Conservation (phyloP, 1,139 yeast genomes). For the Yamadazyma trypodendri region DNA sequence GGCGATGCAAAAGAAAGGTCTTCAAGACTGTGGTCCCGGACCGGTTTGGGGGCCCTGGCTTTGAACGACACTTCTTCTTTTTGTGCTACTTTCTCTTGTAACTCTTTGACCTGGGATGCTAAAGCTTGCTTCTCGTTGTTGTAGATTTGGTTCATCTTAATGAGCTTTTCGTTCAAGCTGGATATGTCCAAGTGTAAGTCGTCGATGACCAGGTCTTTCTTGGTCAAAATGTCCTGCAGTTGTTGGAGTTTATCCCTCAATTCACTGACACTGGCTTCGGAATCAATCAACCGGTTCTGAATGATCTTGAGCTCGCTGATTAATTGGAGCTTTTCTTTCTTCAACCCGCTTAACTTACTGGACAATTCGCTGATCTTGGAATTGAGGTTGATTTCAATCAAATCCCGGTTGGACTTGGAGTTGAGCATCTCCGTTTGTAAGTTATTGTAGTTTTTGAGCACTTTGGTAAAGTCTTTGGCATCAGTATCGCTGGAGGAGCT, state of each 20-base stretch:
- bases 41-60: background rate
- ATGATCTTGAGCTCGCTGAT: conserved; percentile 29
- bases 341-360: conserved; percentile 32
- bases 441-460: conserved; percentile 43
- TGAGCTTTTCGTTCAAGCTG: conserved; percentile 10
- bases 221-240: conserved; percentile 17
- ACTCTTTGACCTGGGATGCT: conserved; percentile 24
- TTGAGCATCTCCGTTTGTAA: conserved; percentile 66
- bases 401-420: conserved; percentile 67
- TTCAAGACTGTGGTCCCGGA: background rate
- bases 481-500: conserved; percentile 19
- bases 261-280: conserved; percentile 21
- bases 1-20: background rate
- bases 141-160: conserved; percentile 21
- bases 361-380: conserved; percentile 48
- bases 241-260: conserved; percentile 31
- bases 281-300: conserved; percentile 24
- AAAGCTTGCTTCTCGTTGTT: conserved; percentile 31
- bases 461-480: conserved; percentile 15
- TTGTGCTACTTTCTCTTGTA: conserved; percentile 15
- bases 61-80: conserved; percentile 9
- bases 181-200: conserved; percentile 4
- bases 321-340: conserved; percentile 30
- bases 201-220: conserved; percentile 6
- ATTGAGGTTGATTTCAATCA: conserved; percentile 54